Evolutionary conservation across 805 yeast species (phyloP).

Genomic region (Grigorovia jiainica): DNA sequence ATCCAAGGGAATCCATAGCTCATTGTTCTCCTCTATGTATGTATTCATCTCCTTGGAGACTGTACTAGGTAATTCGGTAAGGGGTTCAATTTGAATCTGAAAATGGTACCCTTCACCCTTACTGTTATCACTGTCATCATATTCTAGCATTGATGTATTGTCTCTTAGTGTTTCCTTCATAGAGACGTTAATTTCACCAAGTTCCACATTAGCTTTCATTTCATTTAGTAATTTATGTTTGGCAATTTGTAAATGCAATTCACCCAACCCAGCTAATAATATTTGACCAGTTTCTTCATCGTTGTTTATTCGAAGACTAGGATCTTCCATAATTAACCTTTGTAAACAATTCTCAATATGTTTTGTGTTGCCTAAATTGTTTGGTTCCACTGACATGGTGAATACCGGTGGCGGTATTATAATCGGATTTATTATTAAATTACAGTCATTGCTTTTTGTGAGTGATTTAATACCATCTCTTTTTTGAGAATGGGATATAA

Average conservation of each 20-base stretch:
- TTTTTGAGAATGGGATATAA: conserved; percentile 51
- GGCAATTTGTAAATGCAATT: conserved; percentile 84
- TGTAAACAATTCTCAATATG: conserved; percentile 62
- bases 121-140: too few relatives aligned
- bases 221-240: conserved; percentile 70
- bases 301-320: conserved; percentile 60
- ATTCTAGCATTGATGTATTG: background rate
- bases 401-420: conserved; percentile 88
- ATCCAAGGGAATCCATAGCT: conserved; percentile 21
- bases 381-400: conserved; percentile 75
- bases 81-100: conserved; percentile 13
- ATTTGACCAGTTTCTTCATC: conserved; percentile 90
- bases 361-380: conserved; percentile 69
- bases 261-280: conserved; percentile 96
- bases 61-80: conserved; percentile 5
- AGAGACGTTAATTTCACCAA: conserved; percentile 81
- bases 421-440: conserved; percentile 60
- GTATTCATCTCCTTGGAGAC: conserved; percentile 13
- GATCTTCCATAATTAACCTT: conserved; percentile 75
- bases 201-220: conserved; percentile 68
- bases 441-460: conserved; percentile 27
- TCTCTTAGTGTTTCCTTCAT: conserved; percentile 60
- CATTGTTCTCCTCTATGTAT: conserved; percentile 11
- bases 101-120: conserved; percentile 14
- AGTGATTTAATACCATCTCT: conserved; percentile 42